Evolutionary conservation across 306 rosid genomes (phyloP).

Genomic region (Erythrophleum fordii): DNA sequence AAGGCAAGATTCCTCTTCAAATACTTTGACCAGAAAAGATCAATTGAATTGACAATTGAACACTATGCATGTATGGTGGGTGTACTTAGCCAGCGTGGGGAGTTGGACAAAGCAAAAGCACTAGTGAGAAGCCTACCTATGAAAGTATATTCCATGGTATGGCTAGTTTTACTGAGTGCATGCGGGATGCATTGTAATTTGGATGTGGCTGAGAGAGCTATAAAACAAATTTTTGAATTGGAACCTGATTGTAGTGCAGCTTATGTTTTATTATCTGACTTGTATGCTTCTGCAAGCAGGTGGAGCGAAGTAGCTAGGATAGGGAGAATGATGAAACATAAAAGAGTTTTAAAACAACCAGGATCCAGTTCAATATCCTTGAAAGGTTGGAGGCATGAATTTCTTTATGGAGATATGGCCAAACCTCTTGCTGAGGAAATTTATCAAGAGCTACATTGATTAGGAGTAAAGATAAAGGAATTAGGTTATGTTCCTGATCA

Average conservation of each 20-base stretch:
- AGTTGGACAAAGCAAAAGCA: constrained; percentile 76
- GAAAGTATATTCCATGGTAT: constrained; percentile 58
- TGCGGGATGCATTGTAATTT: constrained; percentile 68
- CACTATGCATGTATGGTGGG: constrained; percentile 83
- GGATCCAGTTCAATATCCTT: constrained; percentile 79
- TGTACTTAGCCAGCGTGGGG: constrained; percentile 75
- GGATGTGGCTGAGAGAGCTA: constrained; percentile 75
- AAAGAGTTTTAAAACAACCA: constrained; percentile 69
- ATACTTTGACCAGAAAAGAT: constrained; percentile 46
- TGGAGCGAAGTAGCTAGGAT: constrained; percentile 71
- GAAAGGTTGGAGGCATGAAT: constrained; percentile 63
- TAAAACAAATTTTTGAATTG: constrained; percentile 51
- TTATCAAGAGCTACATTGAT: constrained; percentile 63
- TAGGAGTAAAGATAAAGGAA: constrained; percentile 69
- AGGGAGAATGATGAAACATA: constrained; percentile 66
- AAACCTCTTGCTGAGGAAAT: constrained; percentile 58
- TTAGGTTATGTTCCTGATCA: constrained; percentile 75
- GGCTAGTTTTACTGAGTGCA: constrained; percentile 79
- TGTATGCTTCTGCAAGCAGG: constrained; percentile 74
- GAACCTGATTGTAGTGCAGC: constrained; percentile 72
- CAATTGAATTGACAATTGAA: constrained; percentile 58
- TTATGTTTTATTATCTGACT: constrained; percentile 71
- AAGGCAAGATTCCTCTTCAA: constrained; percentile 71
- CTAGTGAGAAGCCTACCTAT: constrained; percentile 62
- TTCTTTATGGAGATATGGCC: constrained; percentile 66